These are phyloP conservation scores for Backusella sp. DNA, from an alignment of 192 early-diverging fungal genomes.

Conservation along the genomic window DNA sequence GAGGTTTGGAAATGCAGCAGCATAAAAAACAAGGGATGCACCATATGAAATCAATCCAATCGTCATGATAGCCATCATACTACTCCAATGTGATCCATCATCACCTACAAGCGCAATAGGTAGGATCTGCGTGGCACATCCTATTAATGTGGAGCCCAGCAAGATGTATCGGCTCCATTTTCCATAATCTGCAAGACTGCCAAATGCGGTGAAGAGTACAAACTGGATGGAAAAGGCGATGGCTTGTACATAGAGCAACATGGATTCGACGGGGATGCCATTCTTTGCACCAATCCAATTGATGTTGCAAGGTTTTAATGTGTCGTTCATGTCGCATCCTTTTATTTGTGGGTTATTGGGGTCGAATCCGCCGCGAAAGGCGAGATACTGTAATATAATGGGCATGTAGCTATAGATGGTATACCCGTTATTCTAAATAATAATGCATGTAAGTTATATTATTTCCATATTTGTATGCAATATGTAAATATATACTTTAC, in stretches of 20 bases:
- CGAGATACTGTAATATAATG: conserved; percentile 15
- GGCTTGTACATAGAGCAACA: conserved; percentile 31
- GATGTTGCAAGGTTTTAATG: conserved; percentile 9
- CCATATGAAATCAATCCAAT: conserved; percentile 23
- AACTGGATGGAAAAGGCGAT: conserved; percentile 33
- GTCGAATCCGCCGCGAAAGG: conserved; percentile 8
- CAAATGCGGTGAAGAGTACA: conserved; percentile 27
- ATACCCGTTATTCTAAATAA: conserved; percentile 18
- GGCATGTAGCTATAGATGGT: conserved; percentile 17
- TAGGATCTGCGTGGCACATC: conserved; percentile 25
- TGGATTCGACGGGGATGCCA: conserved; percentile 25
- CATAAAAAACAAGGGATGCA: conserved; percentile 27
- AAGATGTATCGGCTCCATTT: conserved; percentile 18
- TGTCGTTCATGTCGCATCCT: not conserved
- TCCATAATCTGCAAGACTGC: conserved; percentile 32
- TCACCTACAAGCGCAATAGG: conserved; percentile 3
- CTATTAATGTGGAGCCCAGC: conserved; percentile 21
- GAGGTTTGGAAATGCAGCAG: conserved; percentile 14
- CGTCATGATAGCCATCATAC: conserved; percentile 20
- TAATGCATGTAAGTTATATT: not conserved
- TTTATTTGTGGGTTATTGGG: not conserved
- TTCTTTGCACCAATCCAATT: conserved; percentile 1
- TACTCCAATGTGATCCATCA: not conserved
- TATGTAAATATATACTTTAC: not conserved
- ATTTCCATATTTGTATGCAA: not conserved